Conservation (phyloP, 768 basidiomycete genomes). For the Boletus bicolor region DNA sequence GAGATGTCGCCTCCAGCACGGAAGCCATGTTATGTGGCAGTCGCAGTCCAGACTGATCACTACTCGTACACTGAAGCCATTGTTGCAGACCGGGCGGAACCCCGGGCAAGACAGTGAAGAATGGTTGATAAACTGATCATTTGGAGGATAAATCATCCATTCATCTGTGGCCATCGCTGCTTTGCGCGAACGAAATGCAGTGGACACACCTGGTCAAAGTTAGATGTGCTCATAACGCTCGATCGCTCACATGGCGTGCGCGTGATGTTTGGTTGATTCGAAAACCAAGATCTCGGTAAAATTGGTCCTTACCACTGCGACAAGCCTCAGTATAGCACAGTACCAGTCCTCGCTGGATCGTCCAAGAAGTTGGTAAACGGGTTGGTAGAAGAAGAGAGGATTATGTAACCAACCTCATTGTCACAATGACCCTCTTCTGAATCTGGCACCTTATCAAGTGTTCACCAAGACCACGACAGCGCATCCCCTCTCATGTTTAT, state of each 20-base stretch:
- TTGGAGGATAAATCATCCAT: background rate
- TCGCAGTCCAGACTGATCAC: slow-evolving; percentile 7
- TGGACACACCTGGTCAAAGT: background rate
- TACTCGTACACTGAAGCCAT: background rate
- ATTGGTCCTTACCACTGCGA: background rate
- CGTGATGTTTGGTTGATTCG: background rate
- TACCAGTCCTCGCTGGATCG: background rate
- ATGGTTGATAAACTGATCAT: background rate
- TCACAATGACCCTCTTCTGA: too few relatives aligned
- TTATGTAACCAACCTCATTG: slow-evolving; percentile 8
- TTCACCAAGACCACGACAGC: background rate
- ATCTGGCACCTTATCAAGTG: too few relatives aligned
- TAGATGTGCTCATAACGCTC: background rate
- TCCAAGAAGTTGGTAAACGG: background rate
- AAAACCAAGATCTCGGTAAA: background rate
- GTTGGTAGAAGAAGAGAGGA: background rate
- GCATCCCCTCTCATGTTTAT: background rate
- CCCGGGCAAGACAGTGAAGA: background rate
- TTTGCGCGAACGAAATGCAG: background rate
- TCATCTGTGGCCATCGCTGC: background rate
- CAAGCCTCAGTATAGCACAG: background rate
- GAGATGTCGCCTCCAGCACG: background rate
- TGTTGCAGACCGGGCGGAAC: slow-evolving; percentile 8
- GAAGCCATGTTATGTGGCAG: background rate
- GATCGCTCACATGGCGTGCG: background rate